Conservation (phyloP, 306 rosid genomes). For the Vicia sativa region DNA sequence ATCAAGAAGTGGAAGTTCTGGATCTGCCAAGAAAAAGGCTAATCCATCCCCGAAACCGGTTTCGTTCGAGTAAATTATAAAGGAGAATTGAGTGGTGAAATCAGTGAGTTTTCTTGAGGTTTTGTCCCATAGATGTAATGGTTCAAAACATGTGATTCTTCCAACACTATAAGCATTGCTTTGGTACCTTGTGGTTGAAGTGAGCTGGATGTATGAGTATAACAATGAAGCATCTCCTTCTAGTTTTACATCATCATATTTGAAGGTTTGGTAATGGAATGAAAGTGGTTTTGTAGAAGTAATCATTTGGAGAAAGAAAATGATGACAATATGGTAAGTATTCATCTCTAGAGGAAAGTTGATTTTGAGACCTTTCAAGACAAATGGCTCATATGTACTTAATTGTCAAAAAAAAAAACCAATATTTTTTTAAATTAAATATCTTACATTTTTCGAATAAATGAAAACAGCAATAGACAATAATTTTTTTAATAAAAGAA, state of each 20-base stretch:
- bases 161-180: conserved; percentile 9
- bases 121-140: conserved; percentile 18
- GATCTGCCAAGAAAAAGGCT: conserved; percentile 10
- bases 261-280: conserved; percentile 8
- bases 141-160: neutral
- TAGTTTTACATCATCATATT: conserved; percentile 11
- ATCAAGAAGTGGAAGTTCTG: neutral
- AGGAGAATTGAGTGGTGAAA: conserved; percentile 24
- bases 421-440: too few species aligned
- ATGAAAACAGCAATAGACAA: too few species aligned
- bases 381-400: neutral
- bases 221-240: conserved; percentile 28
- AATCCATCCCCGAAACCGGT: conserved; percentile 17
- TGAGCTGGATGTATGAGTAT: conserved; percentile 9
- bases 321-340: neutral
- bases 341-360: neutral
- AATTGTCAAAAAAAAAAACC: too few species aligned
- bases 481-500: too few species aligned
- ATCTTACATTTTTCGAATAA: too few species aligned
- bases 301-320: conserved; percentile 5
- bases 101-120: conserved; percentile 20
- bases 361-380: neutral
- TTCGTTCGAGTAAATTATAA: neutral
- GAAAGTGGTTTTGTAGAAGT: neutral
- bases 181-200: conserved; percentile 29